Evolutionary conservation across 1,284 basidiomycete species (phyloP), one percentile per base, ranked within the genome.

Genomic region (Amylostereum chailletii): DNA sequence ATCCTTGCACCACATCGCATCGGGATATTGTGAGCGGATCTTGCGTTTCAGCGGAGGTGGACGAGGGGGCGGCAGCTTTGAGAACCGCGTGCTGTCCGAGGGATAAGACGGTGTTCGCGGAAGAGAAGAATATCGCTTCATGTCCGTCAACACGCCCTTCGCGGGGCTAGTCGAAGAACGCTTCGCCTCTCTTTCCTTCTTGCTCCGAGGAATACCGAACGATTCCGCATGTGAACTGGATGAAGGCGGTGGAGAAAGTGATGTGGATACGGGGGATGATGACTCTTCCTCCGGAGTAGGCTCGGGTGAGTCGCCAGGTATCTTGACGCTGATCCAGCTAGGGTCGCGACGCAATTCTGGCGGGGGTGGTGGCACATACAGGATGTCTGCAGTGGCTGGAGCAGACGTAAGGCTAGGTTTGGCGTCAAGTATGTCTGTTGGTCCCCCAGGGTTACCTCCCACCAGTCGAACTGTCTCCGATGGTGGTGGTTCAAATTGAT

Each of bases 1-100:
- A 60, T 94, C 87, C 26, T 75, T 71, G 57, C 77, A 89, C 53
- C 77, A 72, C 80, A 94, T 82, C 4, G 90, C 86, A 27, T 80
- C 67, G 0, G 91, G 90, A 66, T 81, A 81, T 4, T 69, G 54
- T 29, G 75, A 68, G 57, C 66, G 70, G 40, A 73, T 71, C 60
- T 71, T 79, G 36, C 57, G 55, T 6, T 53, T 56, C 6, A 50
- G 58, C 27, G 52, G 58, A 40, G 60, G 55, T 51, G 57, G 61
- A 1, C 67, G 63, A 30, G 70, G 69, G 8, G 76, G 74, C 10
- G 74, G 71, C 4, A 70, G 71, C 33, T 70, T 57, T 11, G 76
- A 72, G 2, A 59, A 59, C 11, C 51, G 51, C 10, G 49, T 58
- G 42, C 52, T 58, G 39, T 45, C 42, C 3, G 57, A 60, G 45